Evolutionary conservation across 257 asterid species (phyloP), one percentile per base, ranked within the genome.

Genomic region (Cruciata laevipes): DNA sequence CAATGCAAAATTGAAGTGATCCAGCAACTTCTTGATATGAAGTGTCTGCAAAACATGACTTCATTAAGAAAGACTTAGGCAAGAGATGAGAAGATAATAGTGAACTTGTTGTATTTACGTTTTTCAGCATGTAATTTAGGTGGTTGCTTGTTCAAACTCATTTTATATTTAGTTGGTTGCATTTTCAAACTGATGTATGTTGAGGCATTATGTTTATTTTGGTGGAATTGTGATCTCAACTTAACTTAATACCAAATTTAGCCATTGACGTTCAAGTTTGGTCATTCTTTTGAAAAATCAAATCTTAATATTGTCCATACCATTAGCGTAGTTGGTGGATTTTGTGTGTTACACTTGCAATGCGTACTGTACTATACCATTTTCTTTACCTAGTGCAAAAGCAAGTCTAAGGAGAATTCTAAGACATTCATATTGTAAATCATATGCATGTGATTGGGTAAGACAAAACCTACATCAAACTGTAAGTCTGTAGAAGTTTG

Each of bases 1-100:
- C 65, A 83, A 86, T 63, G 65, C 83, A 76, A 88, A 90, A 79
- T 83, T 82, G 59, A 83, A 86, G 81, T 85, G 75, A 87, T 56
- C 61, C 65, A 30, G 32, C 52, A 40, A 52, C 70, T 66, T 66
- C 47, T 42, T 42, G 18, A 42, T 3, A 42, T 3, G 51, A 12
- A 42, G 51, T 42, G 51, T 42, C 16, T 42, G 51, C 11, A 42
- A 42, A 13, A 42, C 51, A 42, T 40, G 1, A 3, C 51, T 23
- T 16, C 30, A 66, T 49, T 5, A 30, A 49, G 47, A 14, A 32
- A 12, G 40, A 49, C 56, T 7, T 25, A 0, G 18, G 3, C 27
- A 7, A 17, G 20, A 16, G 35, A 40, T 12, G 16, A 62, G 51
- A 8, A 5, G 30, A 24, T 3, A 55, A 55, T 32, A 52, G 11